Base-by-base conservation (phyloP, 129 eudicot species). In the Lactuca sativa region DNA sequence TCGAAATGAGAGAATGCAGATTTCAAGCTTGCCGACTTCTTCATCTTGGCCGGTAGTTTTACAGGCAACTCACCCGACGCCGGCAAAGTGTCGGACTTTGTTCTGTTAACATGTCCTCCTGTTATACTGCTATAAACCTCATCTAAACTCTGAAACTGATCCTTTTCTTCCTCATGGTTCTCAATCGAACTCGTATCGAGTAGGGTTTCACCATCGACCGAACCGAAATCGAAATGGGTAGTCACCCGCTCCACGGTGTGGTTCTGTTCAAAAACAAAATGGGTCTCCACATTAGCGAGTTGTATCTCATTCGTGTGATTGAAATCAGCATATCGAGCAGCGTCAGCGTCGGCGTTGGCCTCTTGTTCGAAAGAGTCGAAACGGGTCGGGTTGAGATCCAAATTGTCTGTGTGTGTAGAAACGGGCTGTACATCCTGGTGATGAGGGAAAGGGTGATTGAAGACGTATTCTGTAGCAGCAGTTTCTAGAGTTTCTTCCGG, bases 21-120 rank as follows among this genome's bases (percentile, higher is more conserved):
- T 56, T 89, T 85, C 84, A 77, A 4, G 63, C 95, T 90, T 12
- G 99, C 97, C 34, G 92, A 89, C 62, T 93, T 93, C 70, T 79
- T 81, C 82, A 93, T 90, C 77, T 78, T 93, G 60, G 71, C 68
- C 66, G 96, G 78, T 3, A 86, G 84, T 67, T 67, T 83, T 37
- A 16, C 76, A 75, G 89, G 87, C 11, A 85, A 6, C 58, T 85
- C 86, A 3, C 99, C 99, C 37, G 86, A 77, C 11, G 88, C 77
- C 36, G 98, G 96, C 66, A 49, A 30, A 10, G 90, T 86, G 67
- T 86, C 98, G 12, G 98, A 92, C 21, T 81, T 89, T 1, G 95
- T 87, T 18, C 97, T 69, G 78, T 51, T 62, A 25, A 86, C 80
- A 15, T 79, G 72, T 9, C 74, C 67, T 6, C 66, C 78, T 0